Evolutionary conservation across 2,329 filamentous ascomycete species (phyloP), one percentile per base, ranked within the genome.

Genomic region (Clarireedia homoeocarpa): DNA sequence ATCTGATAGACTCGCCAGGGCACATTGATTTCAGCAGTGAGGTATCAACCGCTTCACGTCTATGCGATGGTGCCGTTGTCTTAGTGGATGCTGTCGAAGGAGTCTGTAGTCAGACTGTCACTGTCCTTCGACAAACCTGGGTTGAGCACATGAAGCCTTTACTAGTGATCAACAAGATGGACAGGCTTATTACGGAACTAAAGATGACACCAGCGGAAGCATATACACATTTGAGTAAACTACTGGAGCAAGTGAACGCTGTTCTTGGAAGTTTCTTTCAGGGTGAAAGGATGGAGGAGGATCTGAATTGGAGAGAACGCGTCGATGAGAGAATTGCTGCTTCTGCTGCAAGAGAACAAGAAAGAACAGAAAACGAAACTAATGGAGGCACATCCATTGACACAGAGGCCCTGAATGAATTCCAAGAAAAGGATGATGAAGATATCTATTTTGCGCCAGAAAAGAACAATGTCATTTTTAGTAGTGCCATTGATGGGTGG

Each of bases 21-120:
- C 94, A 99, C 70, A 97, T 99, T 62, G 94, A 99, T 72, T 99
- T 99, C 71, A 96, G 91, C 74, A 96, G 91, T 62, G 94, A 99
- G 70, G 94, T 99, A 0, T 97, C 91, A 0, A 97, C 92, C 1
- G 94, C 94, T 2, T 97, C 92, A 9, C 81, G 94, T 54, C 76
- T 99, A 17, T 97, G 94, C 65, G 94, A 99, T 70, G 94, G 94
- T 39, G 94, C 94, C 6, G 83, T 97, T 9, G 89, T 99, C 10
- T 76, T 99, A 30, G 91, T 99, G 20, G 94, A 99, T 71, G 94
- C 92, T 4, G 94, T 99, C 0, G 94, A 99, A 71, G 94, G 94
- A 51, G 94, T 99, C 3, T 99, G 94, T 77, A 96, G 91, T 73
- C 94, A 99, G 74, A 99, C 94, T 0, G 94, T 99, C 39, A 99